Conservation (phyloP, 192 early-diverging fungal genomes). For the Coemansia sp. region DNA sequence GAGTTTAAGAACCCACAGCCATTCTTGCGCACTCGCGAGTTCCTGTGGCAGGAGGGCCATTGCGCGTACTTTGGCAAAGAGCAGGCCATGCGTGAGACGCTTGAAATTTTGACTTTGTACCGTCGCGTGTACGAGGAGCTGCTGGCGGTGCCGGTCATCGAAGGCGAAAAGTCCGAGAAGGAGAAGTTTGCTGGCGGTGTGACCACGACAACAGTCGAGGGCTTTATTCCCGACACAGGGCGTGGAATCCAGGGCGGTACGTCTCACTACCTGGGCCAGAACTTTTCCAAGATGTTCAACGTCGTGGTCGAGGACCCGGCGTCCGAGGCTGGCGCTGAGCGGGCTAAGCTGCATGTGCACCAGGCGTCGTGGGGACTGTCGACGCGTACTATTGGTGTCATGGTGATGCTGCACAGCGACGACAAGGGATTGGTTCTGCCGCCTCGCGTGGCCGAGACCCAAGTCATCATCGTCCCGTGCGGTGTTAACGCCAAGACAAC, state of each 20-base stretch:
- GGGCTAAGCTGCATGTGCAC: slow-evolving; percentile 83
- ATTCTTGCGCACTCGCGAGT: slow-evolving; percentile 98
- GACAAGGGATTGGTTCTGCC: slow-evolving; percentile 98
- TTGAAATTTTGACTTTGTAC: slow-evolving; percentile 91
- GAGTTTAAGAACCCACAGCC: slow-evolving; percentile 99
- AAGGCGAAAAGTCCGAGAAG: slow-evolving; percentile 97
- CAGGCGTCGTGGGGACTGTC: slow-evolving; percentile 99
- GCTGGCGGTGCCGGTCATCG: slow-evolving; percentile 94
- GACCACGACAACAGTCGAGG: slow-evolving; percentile 97
- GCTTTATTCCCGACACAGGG: slow-evolving; percentile 93
- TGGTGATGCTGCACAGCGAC: slow-evolving; percentile 99
- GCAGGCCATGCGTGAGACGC: slow-evolving; percentile 83
- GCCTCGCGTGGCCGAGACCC: slow-evolving; percentile 84
- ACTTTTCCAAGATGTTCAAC: slow-evolving; percentile 99
- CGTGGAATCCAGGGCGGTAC: slow-evolving; percentile 98
- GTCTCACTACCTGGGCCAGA: slow-evolving; percentile 99
- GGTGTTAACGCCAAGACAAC: slow-evolving; percentile 88
- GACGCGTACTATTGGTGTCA: slow-evolving; percentile 96
- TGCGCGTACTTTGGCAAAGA: slow-evolving; percentile 91
- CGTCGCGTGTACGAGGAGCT: slow-evolving; percentile 95
- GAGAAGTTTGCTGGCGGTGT: slow-evolving; percentile 99
- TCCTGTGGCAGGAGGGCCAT: slow-evolving; percentile 99
- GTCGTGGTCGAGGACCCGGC: slow-evolving; percentile 78
- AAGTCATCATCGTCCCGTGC: slow-evolving; percentile 90
- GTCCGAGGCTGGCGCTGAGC: slow-evolving; percentile 54